Evolutionary conservation across 176 grass and related monocot species (phyloP).

Genomic region (Thalia dealbata): DNA sequence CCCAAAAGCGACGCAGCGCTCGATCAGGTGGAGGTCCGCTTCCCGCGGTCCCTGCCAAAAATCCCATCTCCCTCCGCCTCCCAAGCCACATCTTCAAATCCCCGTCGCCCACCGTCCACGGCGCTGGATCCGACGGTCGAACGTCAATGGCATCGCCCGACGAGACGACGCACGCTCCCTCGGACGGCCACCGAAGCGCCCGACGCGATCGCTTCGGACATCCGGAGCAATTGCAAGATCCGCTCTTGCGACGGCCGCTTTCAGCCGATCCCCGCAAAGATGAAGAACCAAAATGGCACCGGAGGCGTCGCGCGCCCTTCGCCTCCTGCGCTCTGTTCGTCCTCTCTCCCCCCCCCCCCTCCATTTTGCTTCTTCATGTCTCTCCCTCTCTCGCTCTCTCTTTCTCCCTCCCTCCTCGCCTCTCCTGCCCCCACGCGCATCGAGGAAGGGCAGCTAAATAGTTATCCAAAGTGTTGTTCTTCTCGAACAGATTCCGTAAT

Average conservation of each 20-base stretch:
- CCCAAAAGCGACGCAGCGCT: too few relatives aligned
- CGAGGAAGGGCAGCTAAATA: not conserved
- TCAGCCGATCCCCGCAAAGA: not conserved
- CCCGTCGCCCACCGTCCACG: too few relatives aligned
- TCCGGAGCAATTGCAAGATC: not conserved
- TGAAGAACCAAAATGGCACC: not conserved
- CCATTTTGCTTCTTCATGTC: not conserved
- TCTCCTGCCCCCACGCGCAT: not conserved
- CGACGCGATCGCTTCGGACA: not conserved
- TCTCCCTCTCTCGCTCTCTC: not conserved
- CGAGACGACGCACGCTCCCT: too few relatives aligned
- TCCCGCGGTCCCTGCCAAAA: too few relatives aligned
- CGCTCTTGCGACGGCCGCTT: not conserved
- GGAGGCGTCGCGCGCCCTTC: not conserved
- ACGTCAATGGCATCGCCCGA: too few relatives aligned
- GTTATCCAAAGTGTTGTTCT: not conserved
- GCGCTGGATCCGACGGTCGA: too few relatives aligned
- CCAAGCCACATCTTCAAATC: too few relatives aligned
- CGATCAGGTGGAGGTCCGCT: too few relatives aligned
- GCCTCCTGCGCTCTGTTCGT: not conserved
- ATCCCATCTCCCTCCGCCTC: too few relatives aligned
- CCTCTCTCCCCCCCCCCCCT: not conserved
- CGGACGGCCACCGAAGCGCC: not conserved
- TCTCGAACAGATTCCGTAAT: not conserved
- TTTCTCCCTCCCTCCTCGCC: not conserved